Evolutionary conservation across 2,329 filamentous ascomycete genomes (phyloP), one percentile per base, ranked within the genome.

Genomic region (Sporothrix schenckii): DNA sequence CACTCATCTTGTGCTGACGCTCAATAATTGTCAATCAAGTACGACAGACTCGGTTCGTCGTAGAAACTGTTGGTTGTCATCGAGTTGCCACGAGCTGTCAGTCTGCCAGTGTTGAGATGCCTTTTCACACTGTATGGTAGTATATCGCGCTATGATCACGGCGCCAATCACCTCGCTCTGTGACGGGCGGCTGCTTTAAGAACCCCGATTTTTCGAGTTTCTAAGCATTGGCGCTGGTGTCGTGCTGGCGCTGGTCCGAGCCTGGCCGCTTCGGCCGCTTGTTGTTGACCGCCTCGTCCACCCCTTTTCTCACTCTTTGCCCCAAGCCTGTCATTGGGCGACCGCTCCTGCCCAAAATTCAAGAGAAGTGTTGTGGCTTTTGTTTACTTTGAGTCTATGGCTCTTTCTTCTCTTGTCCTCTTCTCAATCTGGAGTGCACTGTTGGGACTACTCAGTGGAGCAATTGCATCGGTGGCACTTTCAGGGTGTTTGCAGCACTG

Each of bases 61-160:
- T 34, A 34, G 34, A 34, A 5, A 34, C 34, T 47, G n/a, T 63
- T 47, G 21, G 21, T 21, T 10, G 41, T 49, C 11, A 14, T 63
- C 39, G 61, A 65, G 50, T 65, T 34, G 63, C 39, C 47, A 53
- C 44, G 27, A 1, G 21, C 14, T 19, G 10, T 24, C 41, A 47
- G 34, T 16, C 30, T 27, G 7, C 6, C 10, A 41, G 19, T 16
- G 34, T 65, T 54, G 21, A 61, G n/a, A 47, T 39, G 19, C 39
- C 30, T 13, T n/a, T 39, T 66, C 47, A 47, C 63, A 66, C 63
- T 66, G 63, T 66, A 66, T 24, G 4, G 47, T 27, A 53, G 44
- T 53, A 47, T 52, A 66, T 39, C 6, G 47, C 47, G 27, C 47
- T 34, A 39, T 30, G 63, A 65, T n/a, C 19, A 16, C 41, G 61